These are phyloP conservation scores for Globisporangium recalcitrans DNA, from an alignment of 352 stramenopile species.

Conservation along the genomic window DNA sequence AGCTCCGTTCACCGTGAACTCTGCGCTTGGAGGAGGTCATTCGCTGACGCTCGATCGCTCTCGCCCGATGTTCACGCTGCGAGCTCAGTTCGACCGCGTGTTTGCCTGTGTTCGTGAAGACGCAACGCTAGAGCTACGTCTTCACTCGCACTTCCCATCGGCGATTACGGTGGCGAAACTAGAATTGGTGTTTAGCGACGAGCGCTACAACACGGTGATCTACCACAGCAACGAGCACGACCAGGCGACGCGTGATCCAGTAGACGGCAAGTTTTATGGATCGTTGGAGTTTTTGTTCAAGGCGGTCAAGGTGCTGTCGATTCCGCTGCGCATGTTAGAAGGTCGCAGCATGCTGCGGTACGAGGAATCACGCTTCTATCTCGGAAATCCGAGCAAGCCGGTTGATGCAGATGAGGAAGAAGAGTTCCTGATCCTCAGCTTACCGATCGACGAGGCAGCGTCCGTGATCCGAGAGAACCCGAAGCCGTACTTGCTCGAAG, in stretches of 20 bases:
- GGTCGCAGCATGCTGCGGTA: constrained; percentile 51
- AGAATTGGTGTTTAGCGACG: constrained; percentile 70
- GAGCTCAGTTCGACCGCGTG: constrained; percentile 53
- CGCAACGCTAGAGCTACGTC: constrained; percentile 38
- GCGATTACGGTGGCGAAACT: constrained; percentile 53
- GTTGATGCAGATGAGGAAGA: constrained; percentile 23
- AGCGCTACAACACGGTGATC: constrained; percentile 63
- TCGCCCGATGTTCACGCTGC: constrained; percentile 43
- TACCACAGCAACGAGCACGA: constrained; percentile 27
- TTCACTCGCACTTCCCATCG: constrained; percentile 56
- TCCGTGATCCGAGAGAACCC: constrained; percentile 30
- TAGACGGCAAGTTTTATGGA: constrained; percentile 34
- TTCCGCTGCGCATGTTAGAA: constrained; percentile 55
- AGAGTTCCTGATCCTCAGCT: constrained; percentile 51
- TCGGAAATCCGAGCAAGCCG: constrained; percentile 19
- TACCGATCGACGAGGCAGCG: constrained; percentile 40
- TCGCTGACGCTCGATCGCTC: constrained; percentile 49
- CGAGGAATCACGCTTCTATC: constrained; percentile 58
- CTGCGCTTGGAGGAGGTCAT: constrained; percentile 33
- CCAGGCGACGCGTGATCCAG: constrained; percentile 14
- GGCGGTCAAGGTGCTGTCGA: constrained; percentile 25
- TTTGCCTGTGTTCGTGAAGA: constrained; percentile 68
- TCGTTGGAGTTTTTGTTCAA: constrained; percentile 50
- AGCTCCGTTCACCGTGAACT: constrained; percentile 32
- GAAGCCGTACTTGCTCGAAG: constrained; percentile 45